Base-by-base conservation (phyloP, 352 stramenopile species). In the Pythium graminicola region DNA sequence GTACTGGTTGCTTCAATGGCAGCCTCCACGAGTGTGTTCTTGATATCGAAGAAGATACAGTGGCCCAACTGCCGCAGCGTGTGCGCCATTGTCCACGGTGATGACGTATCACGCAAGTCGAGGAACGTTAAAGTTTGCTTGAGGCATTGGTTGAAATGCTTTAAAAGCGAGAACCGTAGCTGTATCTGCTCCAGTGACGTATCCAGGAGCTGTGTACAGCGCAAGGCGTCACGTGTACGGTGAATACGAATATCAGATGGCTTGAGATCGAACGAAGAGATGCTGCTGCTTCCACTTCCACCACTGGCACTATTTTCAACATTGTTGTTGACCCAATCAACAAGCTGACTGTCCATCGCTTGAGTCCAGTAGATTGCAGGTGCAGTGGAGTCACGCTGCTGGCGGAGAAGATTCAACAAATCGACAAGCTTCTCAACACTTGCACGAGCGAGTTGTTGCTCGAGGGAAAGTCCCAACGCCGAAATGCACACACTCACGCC, bases 1-100 rank as follows among this genome's bases (percentile, higher is more conserved):
- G 88, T 59, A 29, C 67, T 76, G 1, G 82, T 95, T 0, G 77
- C 72, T 24, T 93, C 83, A 35, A 93, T 86, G 11, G 79, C 81
- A 17, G 82, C 76, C 44, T 93, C 85, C 20, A 95, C 74, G 5
- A 93, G 60, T 17, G 72, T 54, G 20, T 82, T 83, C 65, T 93
- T 95, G 26, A 91, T 55, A 31, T 95, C 85, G 19, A 93, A 87
- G 54, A 93, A 95, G n/a, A 93, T 67, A 35, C 85, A 93, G 64
- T 93, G 80, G 31, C 82, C 87, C 20, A 93, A 50, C 13, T 73
- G 67, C 1, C 82, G 81, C 31, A 95, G 45, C 1, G 69, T 71
- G 39, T 91, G 66, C 8, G 82, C 82, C 7, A 93, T 64, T 0
- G 80, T 90, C 82, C 82, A 95, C 9, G 69, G 51, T 0, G 81